A percentile compares a stretch with the other conserved stretches of the same genome.
These are phyloP conservation scores for Castanea sativa DNA, from an alignment of 306 rosid species.

Conservation along the genomic window DNA sequence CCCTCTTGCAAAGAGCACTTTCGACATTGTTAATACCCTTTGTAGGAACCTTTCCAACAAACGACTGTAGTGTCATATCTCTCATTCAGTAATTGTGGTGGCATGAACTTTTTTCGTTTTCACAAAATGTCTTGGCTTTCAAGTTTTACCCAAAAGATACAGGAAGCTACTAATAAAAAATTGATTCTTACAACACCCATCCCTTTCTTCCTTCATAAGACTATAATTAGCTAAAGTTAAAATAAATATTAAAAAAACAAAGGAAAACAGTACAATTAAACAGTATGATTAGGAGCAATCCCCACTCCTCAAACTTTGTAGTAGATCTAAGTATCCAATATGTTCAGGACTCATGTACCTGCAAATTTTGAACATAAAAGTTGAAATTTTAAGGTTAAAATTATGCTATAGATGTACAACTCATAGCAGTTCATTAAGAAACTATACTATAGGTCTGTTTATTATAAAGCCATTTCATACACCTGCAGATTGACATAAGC, in stretches of 20 bases:
- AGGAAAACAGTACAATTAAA: neutral
- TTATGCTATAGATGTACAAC: neutral
- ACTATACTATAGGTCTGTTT: neutral
- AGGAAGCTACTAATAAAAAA: neutral
- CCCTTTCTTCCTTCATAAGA: neutral
- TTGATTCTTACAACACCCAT: neutral
- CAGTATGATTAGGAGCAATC: slow-evolving; percentile 43
- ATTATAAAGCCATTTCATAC: neutral
- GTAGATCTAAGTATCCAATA: slow-evolving; percentile 69
- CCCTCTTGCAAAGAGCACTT: too few relatives aligned
- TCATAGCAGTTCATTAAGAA: slow-evolving; percentile 1
- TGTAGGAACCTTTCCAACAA: neutral
- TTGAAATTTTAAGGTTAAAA: neutral
- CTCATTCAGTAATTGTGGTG: neutral
- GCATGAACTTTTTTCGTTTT: neutral
- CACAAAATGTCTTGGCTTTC: neutral
- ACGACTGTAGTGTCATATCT: neutral
- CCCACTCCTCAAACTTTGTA: slow-evolving; percentile 65
- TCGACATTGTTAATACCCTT: too few relatives aligned
- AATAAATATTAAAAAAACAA: neutral
- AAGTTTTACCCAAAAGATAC: neutral
- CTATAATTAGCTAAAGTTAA: neutral
- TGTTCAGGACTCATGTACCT: slow-evolving; percentile 67
- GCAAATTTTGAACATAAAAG: slow-evolving; percentile 22
- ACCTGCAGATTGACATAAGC: neutral